Conservation (phyloP, 345 rosid genomes). For the Hibiscus mutabilis region DNA sequence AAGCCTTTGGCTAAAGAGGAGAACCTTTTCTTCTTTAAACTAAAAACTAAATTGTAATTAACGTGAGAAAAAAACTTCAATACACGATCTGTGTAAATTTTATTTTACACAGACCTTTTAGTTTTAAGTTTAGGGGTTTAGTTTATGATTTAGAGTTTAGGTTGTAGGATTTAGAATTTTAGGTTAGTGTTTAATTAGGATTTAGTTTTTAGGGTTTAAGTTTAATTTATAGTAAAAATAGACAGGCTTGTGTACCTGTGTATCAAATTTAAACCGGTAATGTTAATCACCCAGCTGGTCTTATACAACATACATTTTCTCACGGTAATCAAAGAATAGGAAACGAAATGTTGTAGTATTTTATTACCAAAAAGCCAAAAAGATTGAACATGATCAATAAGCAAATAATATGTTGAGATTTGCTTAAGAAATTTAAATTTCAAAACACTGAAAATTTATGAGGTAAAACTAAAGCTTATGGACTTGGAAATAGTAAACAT, state of each 20-base stretch:
- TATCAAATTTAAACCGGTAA: too few species aligned
- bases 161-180: too few species aligned
- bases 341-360: not conserved
- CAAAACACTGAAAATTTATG: not conserved
- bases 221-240: too few species aligned
- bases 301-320: not conserved
- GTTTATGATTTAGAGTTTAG: too few species aligned
- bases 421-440: not conserved
- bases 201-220: too few species aligned
- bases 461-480: not conserved
- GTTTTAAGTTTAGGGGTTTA: too few species aligned
- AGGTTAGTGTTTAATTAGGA: too few species aligned
- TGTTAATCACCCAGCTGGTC: too few species aligned
- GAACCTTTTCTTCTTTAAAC: not conserved
- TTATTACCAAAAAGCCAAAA: not conserved
- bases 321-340: not conserved
- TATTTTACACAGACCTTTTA: too few species aligned
- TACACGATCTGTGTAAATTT: too few species aligned
- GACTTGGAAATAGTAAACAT: not conserved
- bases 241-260: too few species aligned
- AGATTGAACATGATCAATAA: not conserved
- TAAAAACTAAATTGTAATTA: not conserved
- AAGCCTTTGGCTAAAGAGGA: conserved; percentile 22
- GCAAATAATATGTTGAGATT: not conserved
- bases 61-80: too few species aligned